Evolutionary conservation across 208 protist species (phyloP).

Genomic region (Willaertia magna): DNA sequence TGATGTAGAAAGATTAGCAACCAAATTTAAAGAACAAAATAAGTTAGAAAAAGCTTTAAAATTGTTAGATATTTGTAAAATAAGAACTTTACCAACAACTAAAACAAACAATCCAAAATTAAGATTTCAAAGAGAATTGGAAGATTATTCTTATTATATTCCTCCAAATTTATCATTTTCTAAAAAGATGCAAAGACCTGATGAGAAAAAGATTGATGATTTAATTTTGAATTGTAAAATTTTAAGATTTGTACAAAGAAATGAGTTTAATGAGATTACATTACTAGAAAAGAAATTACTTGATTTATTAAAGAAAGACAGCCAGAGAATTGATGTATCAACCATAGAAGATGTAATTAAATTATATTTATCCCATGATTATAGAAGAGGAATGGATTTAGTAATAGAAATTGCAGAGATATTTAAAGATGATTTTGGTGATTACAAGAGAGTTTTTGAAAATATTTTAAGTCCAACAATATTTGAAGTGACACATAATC

Average conservation of each 20-base stretch:
- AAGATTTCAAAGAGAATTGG: not conserved
- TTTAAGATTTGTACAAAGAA: not conserved
- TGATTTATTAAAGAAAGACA: not conserved
- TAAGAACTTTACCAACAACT: not conserved
- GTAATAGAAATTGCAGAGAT: not conserved
- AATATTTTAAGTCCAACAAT: not conserved
- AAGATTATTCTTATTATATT: conserved; percentile 2
- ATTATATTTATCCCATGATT: not conserved
- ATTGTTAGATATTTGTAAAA: not conserved
- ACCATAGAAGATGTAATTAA: not conserved
- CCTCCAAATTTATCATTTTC: not conserved
- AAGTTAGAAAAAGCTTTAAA: not conserved
- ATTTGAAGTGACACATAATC: not conserved
- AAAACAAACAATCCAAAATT: not conserved
- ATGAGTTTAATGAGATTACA: not conserved
- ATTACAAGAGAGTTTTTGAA: not conserved
- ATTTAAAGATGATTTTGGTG: not conserved
- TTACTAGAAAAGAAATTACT: not conserved
- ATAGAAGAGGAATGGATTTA: not conserved
- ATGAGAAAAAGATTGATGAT: not conserved
- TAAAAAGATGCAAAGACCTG: not conserved
- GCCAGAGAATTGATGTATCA: not conserved
- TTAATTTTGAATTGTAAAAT: conserved; percentile 10
- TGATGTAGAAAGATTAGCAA: not conserved
- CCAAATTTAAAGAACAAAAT: not conserved